Evolutionary conservation across 352 stramenopile species (phyloP).

Genomic region (Globisporangium middletonii): DNA sequence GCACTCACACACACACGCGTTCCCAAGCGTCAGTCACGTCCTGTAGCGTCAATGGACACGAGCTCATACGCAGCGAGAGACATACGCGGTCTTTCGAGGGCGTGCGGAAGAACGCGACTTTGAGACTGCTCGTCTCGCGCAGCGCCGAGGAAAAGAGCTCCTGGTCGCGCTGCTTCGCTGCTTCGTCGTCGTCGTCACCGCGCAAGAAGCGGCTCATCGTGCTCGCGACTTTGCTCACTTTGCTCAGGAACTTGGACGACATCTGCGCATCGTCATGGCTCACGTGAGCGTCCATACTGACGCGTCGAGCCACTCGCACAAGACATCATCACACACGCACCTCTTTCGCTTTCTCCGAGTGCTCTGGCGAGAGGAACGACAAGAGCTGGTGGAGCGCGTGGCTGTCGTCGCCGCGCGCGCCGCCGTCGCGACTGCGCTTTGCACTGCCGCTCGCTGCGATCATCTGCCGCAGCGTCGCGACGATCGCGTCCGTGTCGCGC

Average conservation of each 20-base stretch:
- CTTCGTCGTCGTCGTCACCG: constrained; percentile 46
- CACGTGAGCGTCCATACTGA: neutral
- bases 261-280: constrained; percentile 12
- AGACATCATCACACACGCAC: constrained; percentile 10
- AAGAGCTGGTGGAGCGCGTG: constrained; percentile 47
- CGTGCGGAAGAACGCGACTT: constrained; percentile 61
- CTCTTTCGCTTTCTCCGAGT: constrained; percentile 76
- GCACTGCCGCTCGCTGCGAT: constrained; percentile 29
- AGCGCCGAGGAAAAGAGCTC: constrained; percentile 40
- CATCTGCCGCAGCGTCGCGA: constrained; percentile 59
- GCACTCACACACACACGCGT: neutral
- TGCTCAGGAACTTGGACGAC: constrained; percentile 78
- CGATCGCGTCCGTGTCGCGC: constrained; percentile 62
- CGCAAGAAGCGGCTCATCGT: constrained; percentile 54
- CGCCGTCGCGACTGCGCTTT: constrained; percentile 37
- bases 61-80: neutral
- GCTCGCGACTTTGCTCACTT: constrained; percentile 57
- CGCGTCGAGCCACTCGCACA: neutral
- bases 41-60: too few species aligned
- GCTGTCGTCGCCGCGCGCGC: constrained; percentile 5
- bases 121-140: constrained; percentile 45
- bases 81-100: constrained; percentile 59
- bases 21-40: too few species aligned
- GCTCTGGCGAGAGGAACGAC: constrained; percentile 57
- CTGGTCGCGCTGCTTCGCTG: constrained; percentile 22